Base-by-base conservation (phyloP, 192 early-diverging fungal species). In the Backusella tuberculispora region DNA sequence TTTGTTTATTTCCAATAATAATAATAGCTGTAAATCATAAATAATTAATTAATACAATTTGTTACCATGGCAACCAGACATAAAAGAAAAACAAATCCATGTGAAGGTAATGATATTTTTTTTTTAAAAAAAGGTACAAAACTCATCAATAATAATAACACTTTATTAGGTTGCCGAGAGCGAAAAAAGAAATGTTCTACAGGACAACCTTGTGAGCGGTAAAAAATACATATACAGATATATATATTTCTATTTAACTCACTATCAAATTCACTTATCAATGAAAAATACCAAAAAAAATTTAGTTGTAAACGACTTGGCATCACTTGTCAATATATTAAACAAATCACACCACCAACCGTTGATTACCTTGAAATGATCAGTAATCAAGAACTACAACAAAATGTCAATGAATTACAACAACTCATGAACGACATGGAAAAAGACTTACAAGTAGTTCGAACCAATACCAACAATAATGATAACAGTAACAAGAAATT, bases 181-280 rank as follows among this genome's bases (percentile, higher is more conserved):
- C 21, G 73, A 41, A 74, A 74, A 53, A 74, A 74, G 43, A 74
- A 74, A 45, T 74, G 73, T 48, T 29, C 24, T 41, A 26, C 43
- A 5, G 43, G 42, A 1, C 40, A 66, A 17, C 73, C 73, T 37
- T 74, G 73, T 38, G 45, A 74, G 38, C 42, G 73, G 73, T 74
- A 56, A 50, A 60, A 50, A 2, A 9, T 6, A 6, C 42, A 43
- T 43, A 26, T 43, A 12, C 5, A 7, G 12, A 50, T 0, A 72
- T n/a, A 41, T 17, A 44, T 19, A 0, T 4, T n/a, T 34, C 0
- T 2, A 14, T 4, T 2, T 10, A 8, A 19, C 48, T 50, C 48
- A 19, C n/a, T 50, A 5, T 34, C 29, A 34, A 34, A 34, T 0
- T 34, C 29, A 34, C 29, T 34, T 34, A 34, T 34, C 29, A 34